These are phyloP conservation scores for Neurospora sp. DNA, from an alignment of 495 filamentous ascomycete species.

Conservation along the genomic window DNA sequence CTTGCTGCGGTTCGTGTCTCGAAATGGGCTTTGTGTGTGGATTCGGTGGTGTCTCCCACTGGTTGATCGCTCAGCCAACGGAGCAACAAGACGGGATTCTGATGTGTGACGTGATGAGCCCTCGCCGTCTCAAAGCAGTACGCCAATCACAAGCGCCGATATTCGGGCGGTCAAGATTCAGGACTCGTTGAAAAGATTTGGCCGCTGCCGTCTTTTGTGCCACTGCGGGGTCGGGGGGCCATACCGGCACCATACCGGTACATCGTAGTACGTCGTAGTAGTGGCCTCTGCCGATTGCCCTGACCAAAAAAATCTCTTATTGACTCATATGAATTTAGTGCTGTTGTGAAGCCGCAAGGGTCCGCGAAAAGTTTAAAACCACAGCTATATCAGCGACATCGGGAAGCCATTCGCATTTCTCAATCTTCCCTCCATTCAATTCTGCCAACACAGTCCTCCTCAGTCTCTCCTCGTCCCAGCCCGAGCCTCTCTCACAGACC, in stretches of 20 bases:
- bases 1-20: neutral
- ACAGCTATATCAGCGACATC: slow-evolving; percentile 27
- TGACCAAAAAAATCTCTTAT: slow-evolving; percentile 24
- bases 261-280: neutral
- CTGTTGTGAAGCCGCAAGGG: slow-evolving; percentile 3
- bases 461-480: neutral
- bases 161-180: slow-evolving; percentile 6
- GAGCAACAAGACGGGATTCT: neutral
- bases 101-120: slow-evolving; percentile 11
- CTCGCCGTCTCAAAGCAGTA: slow-evolving; percentile 1
- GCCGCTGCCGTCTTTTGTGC: slow-evolving; percentile 12
- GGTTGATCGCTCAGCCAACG: neutral
- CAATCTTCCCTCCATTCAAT: slow-evolving; percentile 2
- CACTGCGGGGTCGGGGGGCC: slow-evolving; percentile 21
- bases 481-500: neutral
- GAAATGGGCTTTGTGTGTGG: neutral
- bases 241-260: neutral
- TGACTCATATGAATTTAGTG: slow-evolving; percentile 18
- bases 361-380: slow-evolving; percentile 1
- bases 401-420: slow-evolving; percentile 10
- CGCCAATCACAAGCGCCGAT: slow-evolving; percentile 13
- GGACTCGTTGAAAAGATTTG: neutral
- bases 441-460: slow-evolving; percentile 3
- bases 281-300: neutral
- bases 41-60: neutral